These are phyloP conservation scores for Mortierella hygrophila DNA, from an alignment of 192 early-diverging fungal genomes.

Conservation along the genomic window DNA sequence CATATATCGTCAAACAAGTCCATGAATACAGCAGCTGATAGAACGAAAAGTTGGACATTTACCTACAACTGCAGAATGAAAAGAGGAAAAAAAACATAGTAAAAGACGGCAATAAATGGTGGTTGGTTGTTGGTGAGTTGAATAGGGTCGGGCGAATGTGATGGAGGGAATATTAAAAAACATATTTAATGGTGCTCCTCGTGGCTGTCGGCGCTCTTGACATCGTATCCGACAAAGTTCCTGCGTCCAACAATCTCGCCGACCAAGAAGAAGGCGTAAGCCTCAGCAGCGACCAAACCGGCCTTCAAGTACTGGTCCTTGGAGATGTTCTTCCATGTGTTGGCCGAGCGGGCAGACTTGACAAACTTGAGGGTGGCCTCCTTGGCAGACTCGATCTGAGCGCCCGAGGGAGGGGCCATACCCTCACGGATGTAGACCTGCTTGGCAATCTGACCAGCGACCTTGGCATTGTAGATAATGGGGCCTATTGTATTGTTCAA, in stretches of 20 bases:
- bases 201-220: slow-evolving; percentile 57
- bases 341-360: slow-evolving; percentile 49
- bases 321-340: slow-evolving; percentile 60
- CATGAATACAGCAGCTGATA: background rate
- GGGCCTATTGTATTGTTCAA: slow-evolving; percentile 12
- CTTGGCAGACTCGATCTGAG: slow-evolving; percentile 64
- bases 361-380: slow-evolving; percentile 56
- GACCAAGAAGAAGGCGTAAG: slow-evolving; percentile 70
- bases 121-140: slow-evolving; percentile 4
- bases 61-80: slow-evolving; percentile 42
- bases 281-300: slow-evolving; percentile 66
- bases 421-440: slow-evolving; percentile 73
- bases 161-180: background rate
- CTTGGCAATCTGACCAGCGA: slow-evolving; percentile 71
- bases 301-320: slow-evolving; percentile 62
- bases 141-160: background rate
- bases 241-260: slow-evolving; percentile 76
- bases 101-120: background rate
- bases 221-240: slow-evolving; percentile 72
- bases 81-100: background rate
- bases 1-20: background rate
- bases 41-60: background rate
- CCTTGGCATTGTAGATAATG: slow-evolving; percentile 67
- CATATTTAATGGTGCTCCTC: slow-evolving; percentile 47
- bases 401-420: slow-evolving; percentile 67